A percentile compares a stretch with the other conserved stretches of the same genome.
phyloP scores from a whole-genome alignment of 2,329 filamentous ascomycete species.

The Exophiala xenobiotica region DNA sequence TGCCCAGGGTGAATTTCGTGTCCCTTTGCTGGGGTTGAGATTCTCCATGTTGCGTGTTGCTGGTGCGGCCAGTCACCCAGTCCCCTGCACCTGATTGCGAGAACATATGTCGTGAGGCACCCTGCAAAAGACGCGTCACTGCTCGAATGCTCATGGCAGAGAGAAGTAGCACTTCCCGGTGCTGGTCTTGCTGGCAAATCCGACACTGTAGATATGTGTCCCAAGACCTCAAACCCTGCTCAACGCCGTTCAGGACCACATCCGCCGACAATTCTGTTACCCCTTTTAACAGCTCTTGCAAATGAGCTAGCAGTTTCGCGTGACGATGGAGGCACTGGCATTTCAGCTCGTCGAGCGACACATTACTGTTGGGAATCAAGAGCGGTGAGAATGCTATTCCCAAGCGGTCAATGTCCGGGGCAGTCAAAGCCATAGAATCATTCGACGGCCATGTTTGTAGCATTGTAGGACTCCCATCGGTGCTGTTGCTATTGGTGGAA shows the following conservation, averaged over 20 bases:
- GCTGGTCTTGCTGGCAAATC: slow-evolving; percentile 1
- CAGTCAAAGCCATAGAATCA: not conserved
- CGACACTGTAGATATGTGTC: slow-evolving; percentile 2
- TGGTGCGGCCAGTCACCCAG: not conserved
- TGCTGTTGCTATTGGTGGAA: not conserved
- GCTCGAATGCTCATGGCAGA: slow-evolving; percentile 1
- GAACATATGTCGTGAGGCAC: slow-evolving; percentile 1
- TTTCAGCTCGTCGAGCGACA: not conserved
- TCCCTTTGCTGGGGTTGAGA: not conserved
- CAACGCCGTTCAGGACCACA: slow-evolving; percentile 1
- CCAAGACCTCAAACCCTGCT: slow-evolving; percentile 3
- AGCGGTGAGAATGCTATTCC: not conserved
- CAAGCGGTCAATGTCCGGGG: not conserved
- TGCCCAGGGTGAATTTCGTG: slow-evolving; percentile 1
- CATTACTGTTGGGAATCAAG: not conserved
- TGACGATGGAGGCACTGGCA: slow-evolving; percentile 3
- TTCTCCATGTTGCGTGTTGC: not conserved
- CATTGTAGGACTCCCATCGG: slow-evolving; percentile 3
- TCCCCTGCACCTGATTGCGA: not conserved
- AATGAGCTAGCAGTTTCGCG: slow-evolving; percentile 1
- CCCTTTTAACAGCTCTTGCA: slow-evolving; percentile 1
- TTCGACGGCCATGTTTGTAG: not conserved
- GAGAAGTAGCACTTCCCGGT: not conserved
- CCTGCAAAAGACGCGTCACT: not conserved
- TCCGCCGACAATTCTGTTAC: not conserved